Conservation (phyloP, 192 early-diverging fungal genomes). For the Hyaloraphidium curvatum region DNA sequence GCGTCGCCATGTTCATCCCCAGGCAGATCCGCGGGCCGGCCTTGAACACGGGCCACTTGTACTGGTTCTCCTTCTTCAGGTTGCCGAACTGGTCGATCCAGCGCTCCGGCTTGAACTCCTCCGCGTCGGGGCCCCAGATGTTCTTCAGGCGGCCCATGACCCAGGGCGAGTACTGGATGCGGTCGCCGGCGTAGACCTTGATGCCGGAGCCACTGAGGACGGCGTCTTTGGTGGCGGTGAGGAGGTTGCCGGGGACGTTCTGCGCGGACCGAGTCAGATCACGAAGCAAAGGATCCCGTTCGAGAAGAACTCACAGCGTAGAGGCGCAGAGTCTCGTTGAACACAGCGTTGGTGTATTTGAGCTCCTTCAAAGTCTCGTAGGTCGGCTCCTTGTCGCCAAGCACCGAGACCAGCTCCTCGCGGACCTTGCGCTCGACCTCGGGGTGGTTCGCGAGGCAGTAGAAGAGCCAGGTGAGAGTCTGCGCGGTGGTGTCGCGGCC, state of each 20-base stretch:
- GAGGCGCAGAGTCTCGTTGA: neutral
- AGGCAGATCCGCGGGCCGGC: neutral
- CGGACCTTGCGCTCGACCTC: constrained; percentile 17
- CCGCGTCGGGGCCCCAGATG: constrained; percentile 46
- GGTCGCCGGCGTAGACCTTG: constrained; percentile 25
- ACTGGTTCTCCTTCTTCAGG: constrained; percentile 14
- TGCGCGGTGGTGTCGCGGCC: constrained; percentile 41
- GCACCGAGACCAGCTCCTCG: constrained; percentile 10
- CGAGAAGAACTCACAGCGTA: too few species aligned
- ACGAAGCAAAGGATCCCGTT: too few species aligned
- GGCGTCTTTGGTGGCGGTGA: constrained; percentile 30
- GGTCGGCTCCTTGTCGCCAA: neutral
- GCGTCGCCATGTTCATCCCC: constrained; percentile 2
- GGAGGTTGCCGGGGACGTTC: too few species aligned
- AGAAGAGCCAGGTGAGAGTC: constrained; percentile 31
- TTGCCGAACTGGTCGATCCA: constrained; percentile 28
- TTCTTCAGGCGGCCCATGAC: constrained; percentile 24
- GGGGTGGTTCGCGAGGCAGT: constrained; percentile 15
- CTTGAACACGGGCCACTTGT: constrained; percentile 28
- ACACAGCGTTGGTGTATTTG: neutral
- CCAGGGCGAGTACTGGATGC: constrained; percentile 27
- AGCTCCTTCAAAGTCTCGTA: neutral
- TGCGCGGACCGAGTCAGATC: too few species aligned
- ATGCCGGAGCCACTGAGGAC: constrained; percentile 40
- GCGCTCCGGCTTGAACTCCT: constrained; percentile 38